Percentiles rank a stretch among this genome's conserved stretches.
phyloP scores from a whole-genome alignment of 1,284 basidiomycete species.

The Polyporus tsugae region DNA sequence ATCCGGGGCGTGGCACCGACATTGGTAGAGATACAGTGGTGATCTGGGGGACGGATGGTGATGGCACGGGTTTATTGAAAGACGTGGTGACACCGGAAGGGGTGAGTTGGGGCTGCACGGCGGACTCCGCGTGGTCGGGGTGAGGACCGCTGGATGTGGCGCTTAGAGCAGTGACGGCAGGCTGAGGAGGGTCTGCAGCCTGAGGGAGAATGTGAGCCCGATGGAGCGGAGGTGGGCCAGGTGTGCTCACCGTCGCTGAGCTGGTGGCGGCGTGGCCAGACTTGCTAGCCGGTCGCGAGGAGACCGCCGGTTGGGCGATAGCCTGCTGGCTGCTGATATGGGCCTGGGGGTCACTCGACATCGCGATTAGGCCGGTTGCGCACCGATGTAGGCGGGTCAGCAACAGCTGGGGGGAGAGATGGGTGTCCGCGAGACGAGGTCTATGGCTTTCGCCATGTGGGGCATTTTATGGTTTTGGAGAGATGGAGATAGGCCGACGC shows the following conservation, averaged over 20 bases:
- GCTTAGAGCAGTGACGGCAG: background rate
- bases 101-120: slow-evolving; percentile 1
- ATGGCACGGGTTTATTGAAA: slow-evolving; percentile 22
- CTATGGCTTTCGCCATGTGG: background rate
- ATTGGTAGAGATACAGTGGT: slow-evolving; percentile 9
- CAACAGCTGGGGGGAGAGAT: background rate
- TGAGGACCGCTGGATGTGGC: background rate
- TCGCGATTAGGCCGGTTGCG: background rate
- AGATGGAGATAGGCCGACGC: background rate
- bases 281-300: slow-evolving; percentile 4
- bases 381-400: background rate
- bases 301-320: background rate
- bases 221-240: slow-evolving; percentile 2
- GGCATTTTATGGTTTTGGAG: background rate
- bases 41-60: slow-evolving; percentile 20
- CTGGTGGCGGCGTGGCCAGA: background rate
- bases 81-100: slow-evolving; percentile 14
- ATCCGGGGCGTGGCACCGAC: slow-evolving; percentile 6
- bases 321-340: background rate
- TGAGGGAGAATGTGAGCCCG: background rate
- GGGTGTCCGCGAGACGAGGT: background rate
- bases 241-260: background rate
- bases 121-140: slow-evolving; percentile 16
- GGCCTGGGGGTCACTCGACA: background rate
- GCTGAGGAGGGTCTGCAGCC: background rate